Conservation (phyloP, 805 yeast genomes). For the Myxozyma sirexii region DNA sequence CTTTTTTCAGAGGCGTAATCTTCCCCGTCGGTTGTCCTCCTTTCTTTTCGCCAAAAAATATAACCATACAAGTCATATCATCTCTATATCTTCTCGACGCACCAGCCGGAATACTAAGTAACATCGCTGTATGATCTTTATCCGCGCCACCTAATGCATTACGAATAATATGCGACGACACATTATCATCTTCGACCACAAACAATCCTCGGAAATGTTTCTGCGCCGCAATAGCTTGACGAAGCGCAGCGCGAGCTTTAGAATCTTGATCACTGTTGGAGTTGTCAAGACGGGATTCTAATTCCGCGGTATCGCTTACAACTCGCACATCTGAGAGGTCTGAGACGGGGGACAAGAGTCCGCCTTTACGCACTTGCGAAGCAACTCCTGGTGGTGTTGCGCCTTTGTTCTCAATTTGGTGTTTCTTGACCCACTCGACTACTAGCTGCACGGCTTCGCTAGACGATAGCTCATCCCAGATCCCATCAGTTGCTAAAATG, state of each 20-base stretch:
- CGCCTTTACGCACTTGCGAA: constrained; percentile 19
- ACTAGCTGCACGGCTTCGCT: constrained; percentile 93
- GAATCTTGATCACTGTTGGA: constrained; percentile 2
- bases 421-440: constrained; percentile 86
- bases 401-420: constrained; percentile 56
- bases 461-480: constrained; percentile 86
- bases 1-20: constrained; percentile 1
- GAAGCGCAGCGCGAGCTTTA: neutral
- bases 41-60: constrained; percentile 70
- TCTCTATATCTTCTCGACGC: constrained; percentile 90
- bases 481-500: constrained; percentile 92
- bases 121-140: constrained; percentile 82
- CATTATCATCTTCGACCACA: constrained; percentile 76
- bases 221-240: constrained; percentile 4
- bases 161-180: constrained; percentile 88
- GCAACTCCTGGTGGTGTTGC: constrained; percentile 57
- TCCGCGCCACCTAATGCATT: constrained; percentile 92
- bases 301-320: constrained; percentile 14
- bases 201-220: constrained; percentile 30
- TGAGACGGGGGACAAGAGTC: constrained; percentile 19
- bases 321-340: constrained; percentile 23
- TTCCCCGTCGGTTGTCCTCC: constrained; percentile 14
- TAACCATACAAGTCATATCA: constrained; percentile 93
- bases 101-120: constrained; percentile 89
- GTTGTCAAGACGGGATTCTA: constrained; percentile 17